A percentile compares a stretch with the other conserved stretches of the same genome.
Conservation (phyloP, 148 eudicot genomes). For the Rhododendron simsii region DNA sequence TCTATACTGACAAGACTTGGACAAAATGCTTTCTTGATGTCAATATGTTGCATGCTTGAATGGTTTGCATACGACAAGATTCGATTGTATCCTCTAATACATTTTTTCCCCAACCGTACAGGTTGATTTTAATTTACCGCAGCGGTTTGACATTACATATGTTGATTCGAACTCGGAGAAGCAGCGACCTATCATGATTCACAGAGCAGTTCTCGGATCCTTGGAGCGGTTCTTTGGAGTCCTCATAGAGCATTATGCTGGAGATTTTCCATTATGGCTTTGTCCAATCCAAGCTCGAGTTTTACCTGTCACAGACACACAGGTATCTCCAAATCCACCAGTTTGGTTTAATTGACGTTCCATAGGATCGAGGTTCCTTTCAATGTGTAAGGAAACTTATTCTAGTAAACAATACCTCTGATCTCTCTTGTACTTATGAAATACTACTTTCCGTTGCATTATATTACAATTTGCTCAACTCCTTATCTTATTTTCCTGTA, state of each 20-base stretch:
- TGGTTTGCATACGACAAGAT: background rate
- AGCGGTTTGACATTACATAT: constrained; percentile 91
- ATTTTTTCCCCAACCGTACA: constrained; percentile 17
- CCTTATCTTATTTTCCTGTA: background rate
- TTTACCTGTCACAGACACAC: constrained; percentile 87
- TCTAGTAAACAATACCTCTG: background rate
- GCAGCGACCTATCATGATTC: constrained; percentile 96
- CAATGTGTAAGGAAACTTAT: background rate
- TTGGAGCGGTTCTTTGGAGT: constrained; percentile 96
- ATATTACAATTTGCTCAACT: background rate
- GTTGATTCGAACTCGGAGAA: constrained; percentile 82
- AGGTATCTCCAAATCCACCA: constrained; percentile 29
- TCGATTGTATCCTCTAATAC: constrained; percentile 3
- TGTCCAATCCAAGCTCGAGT: constrained; percentile 89
- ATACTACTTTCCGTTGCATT: background rate
- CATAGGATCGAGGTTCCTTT: background rate
- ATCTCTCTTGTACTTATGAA: background rate
- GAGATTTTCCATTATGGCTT: constrained; percentile 97
- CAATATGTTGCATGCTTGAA: constrained; percentile 7
- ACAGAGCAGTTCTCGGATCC: constrained; percentile 96
- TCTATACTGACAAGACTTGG: background rate
- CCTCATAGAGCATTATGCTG: constrained; percentile 97
- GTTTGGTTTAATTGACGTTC: background rate
- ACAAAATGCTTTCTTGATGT: background rate
- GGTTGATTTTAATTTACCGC: constrained; percentile 97